phyloP scores from a whole-genome alignment of 768 basidiomycete genomes.

The Collybia nuda region DNA sequence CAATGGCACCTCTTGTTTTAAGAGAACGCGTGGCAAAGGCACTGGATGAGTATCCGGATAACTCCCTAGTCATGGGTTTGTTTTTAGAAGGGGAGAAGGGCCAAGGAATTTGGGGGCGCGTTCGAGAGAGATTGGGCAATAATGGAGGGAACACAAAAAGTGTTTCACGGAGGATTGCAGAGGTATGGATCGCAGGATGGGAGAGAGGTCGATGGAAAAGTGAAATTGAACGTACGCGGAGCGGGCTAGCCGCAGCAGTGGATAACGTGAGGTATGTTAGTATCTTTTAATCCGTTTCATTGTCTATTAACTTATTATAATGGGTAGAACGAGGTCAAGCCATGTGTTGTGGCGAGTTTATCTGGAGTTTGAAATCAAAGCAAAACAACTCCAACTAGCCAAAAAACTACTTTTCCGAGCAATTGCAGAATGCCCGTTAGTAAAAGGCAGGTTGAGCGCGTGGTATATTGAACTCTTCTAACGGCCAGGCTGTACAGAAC shows the following conservation, averaged over 20 bases:
- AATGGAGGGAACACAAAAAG: conserved; percentile 48
- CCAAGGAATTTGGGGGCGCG: conserved; percentile 75
- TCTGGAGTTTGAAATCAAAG: conserved; percentile 75
- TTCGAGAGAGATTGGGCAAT: conserved; percentile 57
- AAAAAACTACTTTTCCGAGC: conserved; percentile 77
- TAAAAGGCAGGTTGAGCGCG: conserved; percentile 56
- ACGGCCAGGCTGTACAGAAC: conserved; percentile 37
- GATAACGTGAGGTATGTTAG: conserved; percentile 63
- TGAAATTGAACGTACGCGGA: conserved; percentile 71
- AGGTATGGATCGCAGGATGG: conserved; percentile 84
- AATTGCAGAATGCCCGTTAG: conserved; percentile 70
- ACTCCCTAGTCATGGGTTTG: conserved; percentile 69
- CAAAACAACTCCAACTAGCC: conserved; percentile 55
- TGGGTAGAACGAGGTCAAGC: conserved; percentile 61
- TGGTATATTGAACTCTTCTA: not conserved
- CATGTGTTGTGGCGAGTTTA: conserved; percentile 70
- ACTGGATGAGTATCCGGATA: conserved; percentile 59
- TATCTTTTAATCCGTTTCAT: not conserved
- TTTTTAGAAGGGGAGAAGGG: conserved; percentile 79
- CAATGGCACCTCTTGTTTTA: conserved; percentile 57
- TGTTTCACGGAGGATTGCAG: conserved; percentile 56
- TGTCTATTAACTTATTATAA: conserved; percentile 6
- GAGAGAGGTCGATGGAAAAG: conserved; percentile 68
- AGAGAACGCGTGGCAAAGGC: conserved; percentile 57
- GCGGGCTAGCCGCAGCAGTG: conserved; percentile 58